Evolutionary conservation across 2,329 filamentous ascomycete genomes (phyloP).

Genomic region (Monilinia laxa): DNA sequence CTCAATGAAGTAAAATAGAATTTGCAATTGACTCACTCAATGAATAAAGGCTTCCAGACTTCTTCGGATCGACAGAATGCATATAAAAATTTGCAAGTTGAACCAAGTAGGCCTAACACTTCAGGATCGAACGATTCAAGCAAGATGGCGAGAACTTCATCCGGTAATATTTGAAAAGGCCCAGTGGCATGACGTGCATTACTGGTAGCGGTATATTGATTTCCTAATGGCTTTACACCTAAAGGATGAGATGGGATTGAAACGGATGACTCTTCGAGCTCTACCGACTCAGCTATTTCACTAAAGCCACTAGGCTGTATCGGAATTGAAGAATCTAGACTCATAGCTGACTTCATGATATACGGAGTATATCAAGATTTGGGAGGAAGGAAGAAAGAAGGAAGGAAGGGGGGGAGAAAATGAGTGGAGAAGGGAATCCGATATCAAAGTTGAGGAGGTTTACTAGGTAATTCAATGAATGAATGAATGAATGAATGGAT

Average conservation of each 20-base stretch:
- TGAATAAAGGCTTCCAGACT: conserved; percentile 81
- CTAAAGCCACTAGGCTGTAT: conserved; percentile 15
- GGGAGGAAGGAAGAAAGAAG: not conserved
- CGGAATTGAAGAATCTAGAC: not conserved
- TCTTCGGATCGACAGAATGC: conserved; percentile 84
- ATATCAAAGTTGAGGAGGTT: not conserved
- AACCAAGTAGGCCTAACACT: conserved; percentile 64
- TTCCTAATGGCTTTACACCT: conserved; percentile 82
- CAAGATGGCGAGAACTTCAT: conserved; percentile 74
- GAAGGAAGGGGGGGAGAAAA: not conserved
- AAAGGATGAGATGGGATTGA: conserved; percentile 77
- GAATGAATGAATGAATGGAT: no score
- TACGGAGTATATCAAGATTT: not conserved
- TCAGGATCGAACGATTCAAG: conserved; percentile 71
- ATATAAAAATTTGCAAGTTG: conserved; percentile 81
- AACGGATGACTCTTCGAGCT: conserved; percentile 45
- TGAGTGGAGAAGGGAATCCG: not conserved
- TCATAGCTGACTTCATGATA: conserved; percentile 5
- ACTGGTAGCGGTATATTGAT: conserved; percentile 65
- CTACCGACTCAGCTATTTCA: conserved; percentile 33
- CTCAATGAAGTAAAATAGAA: not conserved
- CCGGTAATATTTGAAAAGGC: conserved; percentile 66
- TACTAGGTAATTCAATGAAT: no score
- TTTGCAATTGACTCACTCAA: conserved; percentile 65
- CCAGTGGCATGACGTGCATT: conserved; percentile 70